phyloP scores from a whole-genome alignment of 2,329 filamentous ascomycete genomes.

The Botrytis aclada region DNA sequence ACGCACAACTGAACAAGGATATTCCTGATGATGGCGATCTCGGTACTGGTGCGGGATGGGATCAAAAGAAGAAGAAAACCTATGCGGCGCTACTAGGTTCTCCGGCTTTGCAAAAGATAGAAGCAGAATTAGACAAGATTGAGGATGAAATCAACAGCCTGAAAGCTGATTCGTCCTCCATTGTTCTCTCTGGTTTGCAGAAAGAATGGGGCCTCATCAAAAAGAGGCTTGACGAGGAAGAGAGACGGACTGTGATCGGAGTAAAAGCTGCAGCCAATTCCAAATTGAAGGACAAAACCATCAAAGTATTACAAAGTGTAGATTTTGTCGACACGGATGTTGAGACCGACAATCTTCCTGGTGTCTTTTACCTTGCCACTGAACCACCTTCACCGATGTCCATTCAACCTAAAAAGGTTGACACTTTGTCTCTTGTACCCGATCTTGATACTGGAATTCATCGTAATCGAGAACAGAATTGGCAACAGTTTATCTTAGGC shows the following conservation, averaged over 20 bases:
- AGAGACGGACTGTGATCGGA: background rate
- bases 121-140: background rate
- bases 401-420: background rate
- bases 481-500: conserved; percentile 9
- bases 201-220: background rate
- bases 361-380: conserved; percentile 11
- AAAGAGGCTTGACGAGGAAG: background rate
- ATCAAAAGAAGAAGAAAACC: background rate
- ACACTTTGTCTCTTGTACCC: background rate
- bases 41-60: background rate
- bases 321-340: conserved; percentile 3
- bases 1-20: conserved; percentile 2
- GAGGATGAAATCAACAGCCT: background rate
- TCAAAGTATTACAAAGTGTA: conserved; percentile 5
- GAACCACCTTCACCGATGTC: background rate
- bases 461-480: background rate
- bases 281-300: background rate
- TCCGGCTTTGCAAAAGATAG: conserved; percentile 1
- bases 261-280: background rate
- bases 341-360: conserved; percentile 14
- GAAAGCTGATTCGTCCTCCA: background rate
- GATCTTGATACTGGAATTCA: background rate
- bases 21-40: conserved; percentile 3
- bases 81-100: background rate
- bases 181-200: background rate